These are phyloP conservation scores for Trichophyton schoenleinii DNA, from an alignment of 2,329 filamentous ascomycete genomes.

Conservation along the genomic window DNA sequence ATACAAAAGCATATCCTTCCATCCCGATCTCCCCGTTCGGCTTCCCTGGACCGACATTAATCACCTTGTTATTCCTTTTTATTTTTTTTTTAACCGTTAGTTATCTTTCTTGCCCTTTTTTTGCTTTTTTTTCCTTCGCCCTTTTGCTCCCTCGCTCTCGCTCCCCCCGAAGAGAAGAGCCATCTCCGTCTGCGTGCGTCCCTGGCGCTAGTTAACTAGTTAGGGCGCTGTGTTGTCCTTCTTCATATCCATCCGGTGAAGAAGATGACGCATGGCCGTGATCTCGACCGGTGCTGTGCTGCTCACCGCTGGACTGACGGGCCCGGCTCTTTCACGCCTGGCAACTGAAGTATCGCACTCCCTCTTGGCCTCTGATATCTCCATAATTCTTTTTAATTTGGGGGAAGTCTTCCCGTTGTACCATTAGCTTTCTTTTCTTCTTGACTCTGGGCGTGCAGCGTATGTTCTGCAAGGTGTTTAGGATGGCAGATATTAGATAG, in stretches of 20 bases:
- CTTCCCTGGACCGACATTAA: background rate
- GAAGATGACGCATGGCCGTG: background rate
- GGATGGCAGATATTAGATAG: background rate
- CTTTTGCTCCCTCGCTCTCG: background rate
- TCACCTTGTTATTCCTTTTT: background rate
- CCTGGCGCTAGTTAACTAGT: background rate
- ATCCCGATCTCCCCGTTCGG: slow-evolving; percentile 1
- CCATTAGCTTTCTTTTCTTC: background rate
- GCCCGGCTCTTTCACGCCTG: background rate
- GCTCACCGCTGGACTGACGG: too few relatives aligned
- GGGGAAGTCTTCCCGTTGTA: slow-evolving; percentile 1
- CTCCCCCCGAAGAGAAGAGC: too few relatives aligned
- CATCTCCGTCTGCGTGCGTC: background rate
- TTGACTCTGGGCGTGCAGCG: background rate
- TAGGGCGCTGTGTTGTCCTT: background rate
- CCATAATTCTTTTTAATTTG: background rate
- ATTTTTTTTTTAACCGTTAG: background rate
- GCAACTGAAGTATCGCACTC: background rate
- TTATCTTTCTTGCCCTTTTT: background rate
- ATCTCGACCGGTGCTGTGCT: too few relatives aligned
- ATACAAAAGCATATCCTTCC: background rate
- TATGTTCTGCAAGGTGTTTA: slow-evolving; percentile 1
- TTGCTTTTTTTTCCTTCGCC: background rate
- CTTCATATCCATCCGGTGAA: background rate
- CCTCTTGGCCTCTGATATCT: background rate